Conservation (phyloP, 768 basidiomycete genomes). For the Lentinula detonsa region DNA sequence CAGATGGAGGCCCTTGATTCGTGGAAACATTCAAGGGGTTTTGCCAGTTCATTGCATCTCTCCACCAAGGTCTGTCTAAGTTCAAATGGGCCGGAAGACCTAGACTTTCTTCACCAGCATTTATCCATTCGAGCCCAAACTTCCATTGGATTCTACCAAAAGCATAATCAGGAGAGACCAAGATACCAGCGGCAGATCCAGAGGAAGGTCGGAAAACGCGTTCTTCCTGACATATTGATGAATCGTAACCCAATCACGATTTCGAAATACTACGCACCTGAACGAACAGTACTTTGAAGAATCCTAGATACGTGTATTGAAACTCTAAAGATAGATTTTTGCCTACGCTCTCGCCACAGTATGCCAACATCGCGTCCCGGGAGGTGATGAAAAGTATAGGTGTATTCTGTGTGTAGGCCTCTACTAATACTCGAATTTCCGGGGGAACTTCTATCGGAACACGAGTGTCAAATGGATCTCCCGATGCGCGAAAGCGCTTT, state of each 20-base stretch:
- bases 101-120: slow-evolving; percentile 40
- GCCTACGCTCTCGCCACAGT: slow-evolving; percentile 20
- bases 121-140: slow-evolving; percentile 40
- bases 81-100: slow-evolving; percentile 10
- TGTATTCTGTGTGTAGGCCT: slow-evolving; percentile 27
- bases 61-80: slow-evolving; percentile 21
- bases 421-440: slow-evolving; percentile 36
- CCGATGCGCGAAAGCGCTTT: not conserved
- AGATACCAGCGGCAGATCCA: not conserved
- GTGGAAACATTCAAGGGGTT: not conserved
- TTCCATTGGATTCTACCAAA: slow-evolving; percentile 37
- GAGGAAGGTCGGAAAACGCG: not conserved
- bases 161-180: slow-evolving; percentile 3
- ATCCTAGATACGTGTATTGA: slow-evolving; percentile 38
- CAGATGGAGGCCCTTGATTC: not conserved
- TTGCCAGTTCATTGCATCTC: slow-evolving; percentile 3
- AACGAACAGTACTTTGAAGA: slow-evolving; percentile 35
- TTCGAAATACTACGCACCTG: slow-evolving; percentile 15
- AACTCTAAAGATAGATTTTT: slow-evolving; percentile 26
- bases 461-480: not conserved
- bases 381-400: slow-evolving; percentile 39
- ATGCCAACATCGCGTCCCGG: slow-evolving; percentile 15
- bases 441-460: slow-evolving; percentile 26
- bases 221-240: slow-evolving; percentile 15
- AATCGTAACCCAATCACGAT: not conserved